phyloP scores from a whole-genome alignment of 2,329 filamentous ascomycete species.

The Metarhizium guizhouense region DNA sequence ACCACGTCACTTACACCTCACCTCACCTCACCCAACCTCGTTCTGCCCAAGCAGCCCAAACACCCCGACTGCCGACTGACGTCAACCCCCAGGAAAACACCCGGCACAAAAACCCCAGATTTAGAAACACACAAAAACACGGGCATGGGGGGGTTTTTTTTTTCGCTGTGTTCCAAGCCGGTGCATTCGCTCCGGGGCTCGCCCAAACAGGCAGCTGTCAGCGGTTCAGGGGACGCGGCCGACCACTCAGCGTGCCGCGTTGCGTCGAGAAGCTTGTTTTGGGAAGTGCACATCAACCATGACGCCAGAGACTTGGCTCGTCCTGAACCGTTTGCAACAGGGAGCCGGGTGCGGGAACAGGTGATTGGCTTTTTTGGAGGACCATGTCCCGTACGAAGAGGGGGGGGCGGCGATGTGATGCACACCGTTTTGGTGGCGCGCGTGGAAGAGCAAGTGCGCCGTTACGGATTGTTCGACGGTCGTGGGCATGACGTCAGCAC shows the following conservation, averaged over 20 bases:
- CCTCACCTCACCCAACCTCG: too few relatives aligned
- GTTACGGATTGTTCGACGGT: too few relatives aligned
- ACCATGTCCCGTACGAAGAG: too few relatives aligned
- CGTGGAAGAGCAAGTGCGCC: too few relatives aligned
- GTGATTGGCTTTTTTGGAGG: not conserved
- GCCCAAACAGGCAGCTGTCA: not conserved
- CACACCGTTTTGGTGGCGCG: too few relatives aligned
- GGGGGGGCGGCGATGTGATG: too few relatives aligned
- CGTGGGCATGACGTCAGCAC: too few relatives aligned
- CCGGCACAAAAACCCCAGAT: not conserved
- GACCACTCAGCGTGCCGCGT: not conserved
- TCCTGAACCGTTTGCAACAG: too few relatives aligned
- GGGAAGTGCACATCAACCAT: not conserved
- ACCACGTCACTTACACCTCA: too few relatives aligned
- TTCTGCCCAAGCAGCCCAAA: not conserved
- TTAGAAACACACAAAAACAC: too few relatives aligned
- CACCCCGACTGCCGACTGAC: not conserved
- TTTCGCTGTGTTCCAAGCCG: conserved; percentile 1
- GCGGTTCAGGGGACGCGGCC: not conserved
- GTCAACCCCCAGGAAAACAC: not conserved
- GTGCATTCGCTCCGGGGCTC: conserved; percentile 1
- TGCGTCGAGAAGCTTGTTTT: conserved; percentile 1
- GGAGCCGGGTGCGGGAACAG: too few relatives aligned
- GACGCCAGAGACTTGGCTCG: not conserved
- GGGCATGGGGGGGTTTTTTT: too few relatives aligned